Percentiles rank a stretch among this genome's conserved stretches.
phyloP scores from a whole-genome alignment of 2,329 filamentous ascomycete species.

The Lecanosticta acicola region DNA sequence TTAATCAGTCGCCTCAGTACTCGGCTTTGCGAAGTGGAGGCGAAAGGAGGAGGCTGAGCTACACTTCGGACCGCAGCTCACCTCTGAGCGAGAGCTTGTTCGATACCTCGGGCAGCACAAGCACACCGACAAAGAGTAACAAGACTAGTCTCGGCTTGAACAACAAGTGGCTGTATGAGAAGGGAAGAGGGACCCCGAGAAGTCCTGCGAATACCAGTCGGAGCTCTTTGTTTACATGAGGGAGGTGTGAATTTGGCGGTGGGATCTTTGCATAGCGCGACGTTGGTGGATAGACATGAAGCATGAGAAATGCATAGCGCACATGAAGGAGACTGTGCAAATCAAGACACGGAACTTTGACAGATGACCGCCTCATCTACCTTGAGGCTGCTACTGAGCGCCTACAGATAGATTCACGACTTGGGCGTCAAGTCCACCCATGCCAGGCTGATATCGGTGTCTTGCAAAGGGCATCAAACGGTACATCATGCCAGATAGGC shows the following conservation, averaged over 20 bases:
- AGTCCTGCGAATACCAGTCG: conserved; percentile 14
- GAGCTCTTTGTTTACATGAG: conserved; percentile 14
- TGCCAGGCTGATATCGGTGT: too few relatives aligned
- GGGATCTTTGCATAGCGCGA: background rate
- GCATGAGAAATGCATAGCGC: too few relatives aligned
- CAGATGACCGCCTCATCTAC: too few relatives aligned
- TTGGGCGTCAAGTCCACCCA: too few relatives aligned
- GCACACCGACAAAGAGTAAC: conserved; percentile 34
- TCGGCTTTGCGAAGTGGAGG: conserved; percentile 8
- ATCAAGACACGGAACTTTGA: too few relatives aligned
- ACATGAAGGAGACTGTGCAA: too few relatives aligned
- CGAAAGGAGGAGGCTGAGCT: conserved; percentile 55
- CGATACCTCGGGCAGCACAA: conserved; percentile 19
- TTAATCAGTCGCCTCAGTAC: conserved; percentile 1
- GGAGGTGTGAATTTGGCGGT: background rate
- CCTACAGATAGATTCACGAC: too few relatives aligned
- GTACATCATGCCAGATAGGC: too few relatives aligned
- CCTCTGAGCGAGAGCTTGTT: conserved; percentile 44
- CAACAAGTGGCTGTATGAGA: conserved; percentile 93
- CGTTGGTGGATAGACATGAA: conserved; percentile 1
- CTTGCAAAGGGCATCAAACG: too few relatives aligned
- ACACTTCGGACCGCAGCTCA: conserved; percentile 49
- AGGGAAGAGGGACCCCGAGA: conserved; percentile 55
- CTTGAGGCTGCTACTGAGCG: too few relatives aligned
- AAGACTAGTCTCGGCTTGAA: conserved; percentile 69